phyloP scores from a whole-genome alignment of 805 yeast species.

The Wickerhamiella siamensis region DNA sequence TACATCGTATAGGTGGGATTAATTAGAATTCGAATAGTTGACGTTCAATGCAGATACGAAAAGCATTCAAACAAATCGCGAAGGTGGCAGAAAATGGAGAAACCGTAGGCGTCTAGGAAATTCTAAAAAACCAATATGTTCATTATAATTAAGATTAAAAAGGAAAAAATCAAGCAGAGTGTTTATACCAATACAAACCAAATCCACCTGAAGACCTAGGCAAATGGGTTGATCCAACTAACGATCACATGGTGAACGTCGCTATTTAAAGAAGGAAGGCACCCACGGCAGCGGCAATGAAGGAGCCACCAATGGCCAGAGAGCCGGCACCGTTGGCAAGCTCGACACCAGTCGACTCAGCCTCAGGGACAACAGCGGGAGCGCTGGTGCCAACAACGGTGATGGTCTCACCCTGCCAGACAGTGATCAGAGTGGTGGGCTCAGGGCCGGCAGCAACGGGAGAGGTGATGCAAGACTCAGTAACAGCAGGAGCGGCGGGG shows the following conservation, averaged over 20 bases:
- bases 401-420: conserved; percentile 15
- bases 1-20: no score
- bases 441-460: conserved; percentile 2
- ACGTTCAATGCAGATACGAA: no score
- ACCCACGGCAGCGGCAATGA: conserved; percentile 12
- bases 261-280: conserved; percentile 10
- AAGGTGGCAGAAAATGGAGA: no score
- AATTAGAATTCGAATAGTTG: no score
- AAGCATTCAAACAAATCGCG: no score
- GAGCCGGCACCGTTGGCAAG: conserved; percentile 14
- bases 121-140: background rate
- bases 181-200: background rate
- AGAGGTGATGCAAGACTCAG: conserved; percentile 2
- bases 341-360: conserved; percentile 9
- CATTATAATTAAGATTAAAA: background rate
- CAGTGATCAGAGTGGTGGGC: conserved; percentile 14
- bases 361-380: conserved; percentile 9
- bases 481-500: background rate
- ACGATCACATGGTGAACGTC: background rate
- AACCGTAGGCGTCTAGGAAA: no score
- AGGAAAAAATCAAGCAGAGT: background rate
- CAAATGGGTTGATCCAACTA: background rate
- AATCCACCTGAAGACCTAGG: background rate
- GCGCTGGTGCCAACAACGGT: conserved; percentile 13
- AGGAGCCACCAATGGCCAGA: conserved; percentile 13